A percentile compares a stretch with the other conserved stretches of the same genome.
phyloP scores from a whole-genome alignment of 176 grass and related monocot species.

The Lolium multiflorum region DNA sequence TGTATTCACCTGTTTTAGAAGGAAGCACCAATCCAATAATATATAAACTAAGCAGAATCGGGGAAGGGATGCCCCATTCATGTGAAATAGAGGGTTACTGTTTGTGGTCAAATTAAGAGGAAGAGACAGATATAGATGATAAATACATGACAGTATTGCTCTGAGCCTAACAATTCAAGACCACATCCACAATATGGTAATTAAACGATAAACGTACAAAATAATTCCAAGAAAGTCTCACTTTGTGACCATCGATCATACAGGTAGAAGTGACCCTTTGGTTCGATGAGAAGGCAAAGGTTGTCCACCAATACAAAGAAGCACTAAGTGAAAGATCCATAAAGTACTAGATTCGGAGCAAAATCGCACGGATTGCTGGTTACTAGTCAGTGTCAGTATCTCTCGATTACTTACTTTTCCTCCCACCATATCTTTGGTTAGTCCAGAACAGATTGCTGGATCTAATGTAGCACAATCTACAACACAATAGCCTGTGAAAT shows the following conservation, averaged over 20 bases:
- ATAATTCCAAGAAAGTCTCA: not conserved
- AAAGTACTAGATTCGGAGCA: conserved; percentile 32
- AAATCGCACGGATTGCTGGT: conserved; percentile 17
- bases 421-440: conserved; percentile 24
- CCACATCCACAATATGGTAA: not conserved
- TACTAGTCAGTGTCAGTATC: conserved; percentile 44
- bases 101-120: not conserved
- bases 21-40: not conserved
- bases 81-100: not conserved
- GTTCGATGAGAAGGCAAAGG: conserved; percentile 32
- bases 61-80: not conserved
- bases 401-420: conserved; percentile 29
- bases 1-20: not conserved
- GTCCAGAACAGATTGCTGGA: conserved; percentile 39
- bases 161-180: not conserved
- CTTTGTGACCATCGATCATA: not conserved
- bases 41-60: not conserved
- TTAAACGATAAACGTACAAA: not conserved
- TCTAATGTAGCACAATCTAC: not conserved
- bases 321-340: conserved; percentile 29
- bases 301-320: conserved; percentile 29
- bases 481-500: not conserved
- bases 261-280: conserved; percentile 35
- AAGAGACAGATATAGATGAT: not conserved
- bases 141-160: not conserved